phyloP scores from a whole-genome alignment of 352 stramenopile genomes.

The Peronospora farinosa region DNA sequence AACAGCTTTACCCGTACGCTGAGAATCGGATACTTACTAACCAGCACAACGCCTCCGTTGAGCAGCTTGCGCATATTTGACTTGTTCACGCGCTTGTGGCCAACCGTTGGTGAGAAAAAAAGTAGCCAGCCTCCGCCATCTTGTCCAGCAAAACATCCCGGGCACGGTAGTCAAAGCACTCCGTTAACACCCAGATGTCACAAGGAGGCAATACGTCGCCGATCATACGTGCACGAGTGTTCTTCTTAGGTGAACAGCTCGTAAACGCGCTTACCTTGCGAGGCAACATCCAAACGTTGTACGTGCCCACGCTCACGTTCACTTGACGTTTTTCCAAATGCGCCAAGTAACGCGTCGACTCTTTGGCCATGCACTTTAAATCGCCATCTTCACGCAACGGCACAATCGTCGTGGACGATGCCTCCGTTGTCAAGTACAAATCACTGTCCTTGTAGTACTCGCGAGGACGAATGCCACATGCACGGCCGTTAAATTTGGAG shows the following conservation, averaged over 20 bases:
- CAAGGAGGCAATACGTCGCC: slow-evolving; percentile 55
- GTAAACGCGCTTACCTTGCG: slow-evolving; percentile 71
- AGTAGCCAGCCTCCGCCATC: slow-evolving; percentile 55
- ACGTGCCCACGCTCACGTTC: slow-evolving; percentile 53
- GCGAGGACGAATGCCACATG: slow-evolving; percentile 55
- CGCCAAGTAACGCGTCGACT: slow-evolving; percentile 56
- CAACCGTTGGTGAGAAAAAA: slow-evolving; percentile 65
- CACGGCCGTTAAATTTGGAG: slow-evolving; percentile 43
- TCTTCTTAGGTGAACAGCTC: slow-evolving; percentile 63
- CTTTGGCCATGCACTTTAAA: slow-evolving; percentile 61
- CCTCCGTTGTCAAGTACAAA: slow-evolving; percentile 64
- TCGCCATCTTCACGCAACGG: slow-evolving; percentile 59
- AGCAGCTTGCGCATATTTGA: slow-evolving; percentile 65
- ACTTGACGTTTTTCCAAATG: slow-evolving; percentile 56
- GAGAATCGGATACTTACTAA: slow-evolving; percentile 70
- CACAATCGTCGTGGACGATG: slow-evolving; percentile 51
- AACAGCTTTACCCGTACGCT: slow-evolving; percentile 69
- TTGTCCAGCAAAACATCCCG: slow-evolving; percentile 57
- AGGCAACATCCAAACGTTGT: slow-evolving; percentile 84
- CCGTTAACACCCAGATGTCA: slow-evolving; percentile 71
- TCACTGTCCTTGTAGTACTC: slow-evolving; percentile 78
- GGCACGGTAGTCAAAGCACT: slow-evolving; percentile 75
- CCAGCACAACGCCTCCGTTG: slow-evolving; percentile 64
- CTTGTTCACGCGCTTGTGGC: slow-evolving; percentile 57
- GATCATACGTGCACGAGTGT: slow-evolving; percentile 67